phyloP scores from a whole-genome alignment of 345 rosid species.

The Eucalyptus regnans region DNA sequence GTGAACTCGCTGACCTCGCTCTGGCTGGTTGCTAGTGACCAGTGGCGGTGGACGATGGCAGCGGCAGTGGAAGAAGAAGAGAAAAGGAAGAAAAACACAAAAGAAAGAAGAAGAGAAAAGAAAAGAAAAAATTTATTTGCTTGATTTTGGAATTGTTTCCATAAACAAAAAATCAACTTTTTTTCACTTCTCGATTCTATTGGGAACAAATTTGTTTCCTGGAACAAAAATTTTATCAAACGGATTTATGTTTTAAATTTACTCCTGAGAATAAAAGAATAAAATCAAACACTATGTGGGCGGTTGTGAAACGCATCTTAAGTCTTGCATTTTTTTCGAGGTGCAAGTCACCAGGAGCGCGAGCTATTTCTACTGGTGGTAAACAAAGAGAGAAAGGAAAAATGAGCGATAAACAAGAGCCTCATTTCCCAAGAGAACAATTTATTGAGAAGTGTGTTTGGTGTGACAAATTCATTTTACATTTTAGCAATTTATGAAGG shows the following conservation, averaged over 20 bases:
- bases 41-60: too few species aligned
- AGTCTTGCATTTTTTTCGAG: background rate
- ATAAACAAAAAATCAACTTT: too few species aligned
- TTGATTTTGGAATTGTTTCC: too few species aligned
- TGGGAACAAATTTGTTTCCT: too few species aligned
- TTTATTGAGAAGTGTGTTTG: background rate
- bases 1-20: accelerated
- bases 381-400: background rate
- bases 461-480: background rate
- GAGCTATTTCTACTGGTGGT: background rate
- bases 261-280: accelerated
- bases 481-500: background rate
- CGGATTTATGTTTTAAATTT: accelerated
- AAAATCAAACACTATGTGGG: too few species aligned
- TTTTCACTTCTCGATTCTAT: too few species aligned
- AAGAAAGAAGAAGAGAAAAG: too few species aligned
- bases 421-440: background rate
- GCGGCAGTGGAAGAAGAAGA: too few species aligned
- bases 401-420: background rate
- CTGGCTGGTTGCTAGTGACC: accelerated
- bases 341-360: accelerated
- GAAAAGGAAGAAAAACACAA: too few species aligned
- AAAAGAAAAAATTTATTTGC: too few species aligned
- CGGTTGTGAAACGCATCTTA: too few species aligned
- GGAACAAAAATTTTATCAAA: accelerated